Evolutionary conservation across 2,329 filamentous ascomycete genomes (phyloP), one percentile per base, ranked within the genome.

Genomic region (Colletotrichum sp.): DNA sequence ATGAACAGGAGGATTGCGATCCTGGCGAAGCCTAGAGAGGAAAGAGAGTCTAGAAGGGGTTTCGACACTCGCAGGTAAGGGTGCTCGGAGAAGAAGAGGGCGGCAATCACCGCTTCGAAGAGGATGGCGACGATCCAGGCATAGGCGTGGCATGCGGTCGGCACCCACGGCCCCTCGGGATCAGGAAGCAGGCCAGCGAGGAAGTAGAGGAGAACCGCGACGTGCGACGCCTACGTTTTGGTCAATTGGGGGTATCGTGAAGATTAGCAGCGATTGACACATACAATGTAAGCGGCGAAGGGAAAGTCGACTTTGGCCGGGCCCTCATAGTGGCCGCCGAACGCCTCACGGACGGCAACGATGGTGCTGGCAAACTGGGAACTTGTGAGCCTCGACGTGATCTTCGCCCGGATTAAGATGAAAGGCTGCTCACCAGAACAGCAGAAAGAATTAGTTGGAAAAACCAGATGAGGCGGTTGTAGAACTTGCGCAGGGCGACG

Each of bases 111-210:
- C 16, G 76, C 78, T 76, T 87, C 86, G 4, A 84, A 66, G 15
- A 86, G 77, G 1, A 81, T 76, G 28, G 79, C 85, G 0, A 81
- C 72, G 64, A 83, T 78, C 86, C 86, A 87, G 3, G 85, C 84
- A 62, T 79, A 80, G 71, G 81, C 79, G 52, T 87, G 85, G 25
- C 86, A 78, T 22, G 80, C 75, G 12, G 79, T 80, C 2, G 86
- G 86, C 6, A 83, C 82, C 86, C 86, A 87, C 8, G 86, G 86
- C 1, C 86, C 86, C 76, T 87, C 86, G 1, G 86, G 86, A 52
- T 87, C 84, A 5, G 86, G 86, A 8, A 87, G 80, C 66, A 87
- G 78, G 4, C 86, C 86, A 27, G 84, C 84, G 5, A 86, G 74
- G 61, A 85, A 87, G 76, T 86, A 87, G 5, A 87, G 82, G 6